These are phyloP conservation scores for Exophiala lecanii-corni DNA, from an alignment of 2,329 filamentous ascomycete species.

Conservation along the genomic window DNA sequence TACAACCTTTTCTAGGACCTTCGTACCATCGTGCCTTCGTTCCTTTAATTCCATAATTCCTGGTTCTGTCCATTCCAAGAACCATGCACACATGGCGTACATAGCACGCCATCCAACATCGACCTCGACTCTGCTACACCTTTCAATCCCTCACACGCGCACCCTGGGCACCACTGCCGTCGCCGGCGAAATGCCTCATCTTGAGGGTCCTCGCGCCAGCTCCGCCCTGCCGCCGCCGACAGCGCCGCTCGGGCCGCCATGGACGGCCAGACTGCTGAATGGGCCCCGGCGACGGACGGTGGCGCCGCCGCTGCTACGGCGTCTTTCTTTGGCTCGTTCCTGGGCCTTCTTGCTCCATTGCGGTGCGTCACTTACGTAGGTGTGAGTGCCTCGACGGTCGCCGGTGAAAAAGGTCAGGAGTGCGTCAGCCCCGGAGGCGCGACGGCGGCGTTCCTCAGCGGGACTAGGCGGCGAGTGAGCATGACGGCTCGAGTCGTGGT, in stretches of 20 bases:
- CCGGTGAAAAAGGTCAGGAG: slow-evolving; percentile 22
- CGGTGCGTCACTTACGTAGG: slow-evolving; percentile 12
- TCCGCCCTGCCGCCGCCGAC: slow-evolving; percentile 17
- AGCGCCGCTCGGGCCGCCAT: slow-evolving; percentile 1
- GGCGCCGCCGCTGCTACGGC: slow-evolving; percentile 1
- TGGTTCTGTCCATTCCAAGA: too few species aligned
- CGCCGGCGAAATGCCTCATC: slow-evolving; percentile 1
- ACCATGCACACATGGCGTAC: too few species aligned
- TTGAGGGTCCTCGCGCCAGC: slow-evolving; percentile 1
- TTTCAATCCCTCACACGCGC: background rate
- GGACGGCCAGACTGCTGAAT: slow-evolving; percentile 12
- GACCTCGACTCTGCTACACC: too few species aligned
- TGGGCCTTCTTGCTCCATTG: slow-evolving; percentile 22
- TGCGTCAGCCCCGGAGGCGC: slow-evolving; percentile 20
- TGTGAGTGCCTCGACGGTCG: slow-evolving; percentile 13
- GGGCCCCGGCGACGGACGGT: slow-evolving; percentile 13
- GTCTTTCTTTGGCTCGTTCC: slow-evolving; percentile 8
- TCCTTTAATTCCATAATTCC: too few species aligned
- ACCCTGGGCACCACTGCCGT: background rate
- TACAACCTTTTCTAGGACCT: too few species aligned
- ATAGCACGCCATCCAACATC: too few species aligned
- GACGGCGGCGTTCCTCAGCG: slow-evolving; percentile 11
- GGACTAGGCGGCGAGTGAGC: background rate
- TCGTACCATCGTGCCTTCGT: too few species aligned
- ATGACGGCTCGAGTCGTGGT: slow-evolving; percentile 9